These are phyloP conservation scores for Ambrosia trifida DNA, from an alignment of 129 eudicot species.

Conservation along the genomic window DNA sequence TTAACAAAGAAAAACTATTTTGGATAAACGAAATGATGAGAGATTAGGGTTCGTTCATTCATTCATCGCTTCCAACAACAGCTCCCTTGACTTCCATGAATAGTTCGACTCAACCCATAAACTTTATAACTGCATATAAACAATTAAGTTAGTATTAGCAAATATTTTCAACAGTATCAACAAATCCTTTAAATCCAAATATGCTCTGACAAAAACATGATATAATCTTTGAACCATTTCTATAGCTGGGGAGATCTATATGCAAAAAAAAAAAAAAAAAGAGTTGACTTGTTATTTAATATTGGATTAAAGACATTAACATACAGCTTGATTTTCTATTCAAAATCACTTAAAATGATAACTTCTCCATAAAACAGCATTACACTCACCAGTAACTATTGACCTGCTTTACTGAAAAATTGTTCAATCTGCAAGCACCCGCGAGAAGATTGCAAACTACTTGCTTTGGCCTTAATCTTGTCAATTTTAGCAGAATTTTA, in stretches of 20 bases:
- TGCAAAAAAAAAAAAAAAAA: too few species aligned
- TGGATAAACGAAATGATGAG: too few species aligned
- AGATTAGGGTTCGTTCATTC: too few species aligned
- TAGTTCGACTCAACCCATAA: too few species aligned
- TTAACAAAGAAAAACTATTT: too few species aligned
- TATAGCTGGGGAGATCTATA: not conserved
- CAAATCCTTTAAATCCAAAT: not conserved
- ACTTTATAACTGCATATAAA: too few species aligned
- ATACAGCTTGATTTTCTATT: not conserved
- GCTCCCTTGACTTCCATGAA: too few species aligned
- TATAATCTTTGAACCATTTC: not conserved
- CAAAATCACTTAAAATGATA: not conserved
- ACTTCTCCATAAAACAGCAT: slow-evolving; percentile 12
- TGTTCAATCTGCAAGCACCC: slow-evolving; percentile 67
- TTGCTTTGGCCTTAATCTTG: slow-evolving; percentile 48
- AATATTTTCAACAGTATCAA: too few species aligned
- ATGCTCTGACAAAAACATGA: not conserved
- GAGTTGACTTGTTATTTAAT: not conserved
- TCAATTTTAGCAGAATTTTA: slow-evolving; percentile 31
- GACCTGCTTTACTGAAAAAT: slow-evolving; percentile 57
- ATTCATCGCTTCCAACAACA: too few species aligned
- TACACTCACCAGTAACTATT: slow-evolving; percentile 23
- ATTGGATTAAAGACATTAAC: not conserved
- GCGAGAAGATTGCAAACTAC: slow-evolving; percentile 39
- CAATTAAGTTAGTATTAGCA: too few species aligned